Conservation (phyloP, 345 rosid species). For the Populus simonii region DNA sequence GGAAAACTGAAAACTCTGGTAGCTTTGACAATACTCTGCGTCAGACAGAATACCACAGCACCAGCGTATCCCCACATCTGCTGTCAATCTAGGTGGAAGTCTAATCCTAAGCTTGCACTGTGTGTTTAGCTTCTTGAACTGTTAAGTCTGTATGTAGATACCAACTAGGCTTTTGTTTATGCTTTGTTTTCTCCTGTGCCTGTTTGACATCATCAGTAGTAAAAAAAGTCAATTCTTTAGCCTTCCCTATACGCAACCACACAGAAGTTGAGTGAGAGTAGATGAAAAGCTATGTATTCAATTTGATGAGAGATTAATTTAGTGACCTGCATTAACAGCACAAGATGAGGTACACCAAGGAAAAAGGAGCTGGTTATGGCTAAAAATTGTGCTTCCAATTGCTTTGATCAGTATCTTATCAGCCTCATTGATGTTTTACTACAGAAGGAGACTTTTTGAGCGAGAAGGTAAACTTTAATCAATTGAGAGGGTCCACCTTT, state of each 20-base stretch:
- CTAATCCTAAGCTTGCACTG: too few relatives aligned
- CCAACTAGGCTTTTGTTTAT: too few relatives aligned
- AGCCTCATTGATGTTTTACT: slow-evolving; percentile 5
- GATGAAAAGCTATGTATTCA: not conserved
- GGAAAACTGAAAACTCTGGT: too few relatives aligned
- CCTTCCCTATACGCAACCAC: not conserved
- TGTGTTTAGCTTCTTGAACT: too few relatives aligned
- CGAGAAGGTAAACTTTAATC: slow-evolving; percentile 19
- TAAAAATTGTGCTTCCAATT: slow-evolving; percentile 19
- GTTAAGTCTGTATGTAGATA: too few relatives aligned
- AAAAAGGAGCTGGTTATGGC: slow-evolving; percentile 19
- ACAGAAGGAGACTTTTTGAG: slow-evolving; percentile 10
- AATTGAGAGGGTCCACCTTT: not conserved
- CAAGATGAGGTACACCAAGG: slow-evolving; percentile 13
- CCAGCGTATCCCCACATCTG: too few relatives aligned
- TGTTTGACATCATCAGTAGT: too few relatives aligned
- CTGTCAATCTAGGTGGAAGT: too few relatives aligned
- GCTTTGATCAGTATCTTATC: slow-evolving; percentile 18
- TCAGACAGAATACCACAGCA: too few relatives aligned
- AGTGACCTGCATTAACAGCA: slow-evolving; percentile 19
- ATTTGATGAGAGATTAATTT: not conserved
- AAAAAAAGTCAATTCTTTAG: too few relatives aligned
- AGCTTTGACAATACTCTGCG: too few relatives aligned
- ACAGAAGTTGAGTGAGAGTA: not conserved
- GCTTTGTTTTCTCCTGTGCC: too few relatives aligned